phyloP scores from a whole-genome alignment of 495 filamentous ascomycete genomes.

The Annulohypoxylon bovei region DNA sequence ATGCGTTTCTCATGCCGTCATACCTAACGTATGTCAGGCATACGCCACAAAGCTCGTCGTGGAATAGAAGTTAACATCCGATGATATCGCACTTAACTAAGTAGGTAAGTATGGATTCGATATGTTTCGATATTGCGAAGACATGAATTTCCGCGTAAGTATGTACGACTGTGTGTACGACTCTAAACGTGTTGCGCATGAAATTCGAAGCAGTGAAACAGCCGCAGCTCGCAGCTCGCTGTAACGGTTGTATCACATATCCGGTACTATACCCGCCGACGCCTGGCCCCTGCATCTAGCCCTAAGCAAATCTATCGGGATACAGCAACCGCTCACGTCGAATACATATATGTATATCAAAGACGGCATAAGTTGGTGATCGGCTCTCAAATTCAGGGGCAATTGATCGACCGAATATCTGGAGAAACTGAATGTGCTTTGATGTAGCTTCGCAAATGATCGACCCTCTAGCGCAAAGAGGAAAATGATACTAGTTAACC shows the following conservation, averaged over 20 bases:
- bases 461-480: background rate
- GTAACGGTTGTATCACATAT: constrained; percentile 45
- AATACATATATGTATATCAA: constrained; percentile 8
- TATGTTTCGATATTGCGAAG: constrained; percentile 14
- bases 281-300: constrained; percentile 32
- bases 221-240: constrained; percentile 30
- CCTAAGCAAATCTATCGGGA: constrained; percentile 25
- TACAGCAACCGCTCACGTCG: constrained; percentile 22
- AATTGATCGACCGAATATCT: constrained; percentile 31
- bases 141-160: constrained; percentile 3
- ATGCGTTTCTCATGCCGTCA: background rate
- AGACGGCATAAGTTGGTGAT: constrained; percentile 13
- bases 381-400: constrained; percentile 23
- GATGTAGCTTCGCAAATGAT: background rate
- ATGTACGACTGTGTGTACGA: constrained; percentile 1
- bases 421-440: constrained; percentile 23
- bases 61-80: constrained; percentile 16
- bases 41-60: constrained; percentile 1
- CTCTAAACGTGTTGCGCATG: constrained; percentile 24
- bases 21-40: constrained; percentile 1
- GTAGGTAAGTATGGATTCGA: too few species aligned
- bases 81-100: constrained; percentile 20
- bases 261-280: constrained; percentile 29
- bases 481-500: background rate
- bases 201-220: constrained; percentile 39